Percentiles rank a stretch among this genome's conserved stretches.
Evolutionary conservation across 2,329 filamentous ascomycete genomes (phyloP).

Genomic region (Berkeleyomyces rouxiae): DNA sequence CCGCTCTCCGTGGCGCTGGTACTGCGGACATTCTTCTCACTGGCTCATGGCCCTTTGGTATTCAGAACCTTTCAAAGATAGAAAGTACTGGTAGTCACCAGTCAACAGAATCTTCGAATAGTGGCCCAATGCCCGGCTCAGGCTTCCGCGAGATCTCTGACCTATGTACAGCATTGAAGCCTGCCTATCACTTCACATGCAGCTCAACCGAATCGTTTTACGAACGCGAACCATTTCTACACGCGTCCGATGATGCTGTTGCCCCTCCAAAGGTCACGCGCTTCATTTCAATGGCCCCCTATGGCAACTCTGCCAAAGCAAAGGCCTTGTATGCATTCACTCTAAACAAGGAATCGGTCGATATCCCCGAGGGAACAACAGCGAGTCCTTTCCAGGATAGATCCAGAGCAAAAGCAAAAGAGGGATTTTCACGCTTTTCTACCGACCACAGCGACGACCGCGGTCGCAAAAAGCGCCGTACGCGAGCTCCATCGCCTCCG

Average conservation of each 20-base stretch:
- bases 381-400: slow-evolving; percentile 45
- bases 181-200: slow-evolving; percentile 76
- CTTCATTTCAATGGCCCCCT: slow-evolving; percentile 77
- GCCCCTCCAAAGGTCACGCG: slow-evolving; percentile 42
- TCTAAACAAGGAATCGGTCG: slow-evolving; percentile 27
- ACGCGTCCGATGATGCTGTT: slow-evolving; percentile 29
- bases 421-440: slow-evolving; percentile 16
- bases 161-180: slow-evolving; percentile 61
- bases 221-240: slow-evolving; percentile 85
- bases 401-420: slow-evolving; percentile 10
- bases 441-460: slow-evolving; percentile 27
- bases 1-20: slow-evolving; percentile 57
- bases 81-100: slow-evolving; percentile 22
- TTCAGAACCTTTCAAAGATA: slow-evolving; percentile 53
- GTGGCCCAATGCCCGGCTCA: background rate
- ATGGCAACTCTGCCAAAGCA: slow-evolving; percentile 57
- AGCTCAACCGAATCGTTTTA: slow-evolving; percentile 54
- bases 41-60: slow-evolving; percentile 61
- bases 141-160: slow-evolving; percentile 57
- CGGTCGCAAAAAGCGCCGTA: slow-evolving; percentile 29
- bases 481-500: slow-evolving; percentile 34
- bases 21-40: slow-evolving; percentile 77
- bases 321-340: slow-evolving; percentile 70
- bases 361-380: slow-evolving; percentile 55
- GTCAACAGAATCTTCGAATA: background rate